Conservation (phyloP, 2,329 filamentous ascomycete genomes). For the Microdochium trichocladiopsis region DNA sequence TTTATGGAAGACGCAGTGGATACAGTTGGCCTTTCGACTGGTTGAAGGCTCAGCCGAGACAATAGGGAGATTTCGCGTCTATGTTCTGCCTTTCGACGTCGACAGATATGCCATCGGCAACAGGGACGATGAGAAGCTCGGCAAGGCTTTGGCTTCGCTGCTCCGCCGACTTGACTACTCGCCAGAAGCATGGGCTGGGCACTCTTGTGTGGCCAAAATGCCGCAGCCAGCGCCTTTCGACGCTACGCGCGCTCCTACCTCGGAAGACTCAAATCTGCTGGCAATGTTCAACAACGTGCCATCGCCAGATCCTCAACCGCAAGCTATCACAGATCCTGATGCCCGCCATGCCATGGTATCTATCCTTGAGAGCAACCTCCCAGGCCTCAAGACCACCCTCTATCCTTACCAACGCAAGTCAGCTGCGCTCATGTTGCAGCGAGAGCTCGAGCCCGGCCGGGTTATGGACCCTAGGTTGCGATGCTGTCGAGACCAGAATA, state of each 20-base stretch:
- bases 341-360: slow-evolving; percentile 45
- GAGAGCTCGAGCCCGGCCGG: slow-evolving; percentile 59
- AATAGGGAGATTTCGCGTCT: slow-evolving; percentile 40
- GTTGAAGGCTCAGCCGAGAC: slow-evolving; percentile 6
- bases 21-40: slow-evolving; percentile 31
- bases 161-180: slow-evolving; percentile 51
- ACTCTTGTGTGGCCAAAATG: slow-evolving; percentile 10
- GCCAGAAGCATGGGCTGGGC: slow-evolving; percentile 45
- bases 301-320: slow-evolving; percentile 54
- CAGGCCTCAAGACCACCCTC: slow-evolving; percentile 56
- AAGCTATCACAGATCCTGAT: slow-evolving; percentile 39
- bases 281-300: slow-evolving; percentile 68
- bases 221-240: slow-evolving; percentile 21
- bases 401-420: slow-evolving; percentile 77
- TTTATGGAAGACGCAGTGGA: slow-evolving; percentile 32
- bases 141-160: slow-evolving; percentile 37
- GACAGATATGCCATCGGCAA: slow-evolving; percentile 40
- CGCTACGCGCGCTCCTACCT: slow-evolving; percentile 23
- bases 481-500: slow-evolving; percentile 50
- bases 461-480: slow-evolving; percentile 70
- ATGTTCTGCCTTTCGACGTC: slow-evolving; percentile 60
- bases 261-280: slow-evolving; percentile 49
- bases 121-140: slow-evolving; percentile 35
- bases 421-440: slow-evolving; percentile 76
- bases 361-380: slow-evolving; percentile 44